Evolutionary conservation across 768 basidiomycete genomes (phyloP), one percentile per base, ranked within the genome.

Genomic region (Pleurotus djamor): DNA sequence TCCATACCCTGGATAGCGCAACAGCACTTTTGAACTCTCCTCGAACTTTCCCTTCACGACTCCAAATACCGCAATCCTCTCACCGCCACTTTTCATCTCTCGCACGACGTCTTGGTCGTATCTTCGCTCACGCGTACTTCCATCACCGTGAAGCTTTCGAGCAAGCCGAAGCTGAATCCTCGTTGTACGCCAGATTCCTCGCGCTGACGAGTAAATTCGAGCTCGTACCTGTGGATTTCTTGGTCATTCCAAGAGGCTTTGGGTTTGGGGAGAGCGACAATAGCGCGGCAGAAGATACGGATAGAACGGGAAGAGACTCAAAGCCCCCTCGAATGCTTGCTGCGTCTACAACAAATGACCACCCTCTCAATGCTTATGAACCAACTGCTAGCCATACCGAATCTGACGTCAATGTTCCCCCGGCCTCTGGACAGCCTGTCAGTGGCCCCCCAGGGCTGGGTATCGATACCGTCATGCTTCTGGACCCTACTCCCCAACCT

Each of bases 61-160:
- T 98, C 2, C 87, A 87, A 57, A 92, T 98, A 55, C 92, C 92
- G 1, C 76, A 77, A 45, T 82, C 89, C 2, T 96, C 94, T 0
- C 82, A 88, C 62, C 83, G 91, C n/a, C 94, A 94, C 72, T 97
- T 96, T 71, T 82, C 89, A 51, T 93, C 92, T 13, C 87, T 96
- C 21, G 92, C 93, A 16, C 86, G 96, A 0, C 87, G 96, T 12
- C 85, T 98, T 1, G 94, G 94, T 1, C 87, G 96, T 38, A 95
- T 98, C 62, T 98, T 99, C 68, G 92, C 93, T 0, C 96, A 99
- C 72, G 94, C 95, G 1, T 98, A 94, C 78, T 96, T 89, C 75
- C 93, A 94, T 70, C 94, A 96, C 72, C 88, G 92, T 63, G 94
- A 95, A 69, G 85, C 86, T 0, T 96, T 96, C 69, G 89, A 92